Base-by-base conservation (phyloP, 2,329 filamentous ascomycete genomes). In the Penicillium sp. region DNA sequence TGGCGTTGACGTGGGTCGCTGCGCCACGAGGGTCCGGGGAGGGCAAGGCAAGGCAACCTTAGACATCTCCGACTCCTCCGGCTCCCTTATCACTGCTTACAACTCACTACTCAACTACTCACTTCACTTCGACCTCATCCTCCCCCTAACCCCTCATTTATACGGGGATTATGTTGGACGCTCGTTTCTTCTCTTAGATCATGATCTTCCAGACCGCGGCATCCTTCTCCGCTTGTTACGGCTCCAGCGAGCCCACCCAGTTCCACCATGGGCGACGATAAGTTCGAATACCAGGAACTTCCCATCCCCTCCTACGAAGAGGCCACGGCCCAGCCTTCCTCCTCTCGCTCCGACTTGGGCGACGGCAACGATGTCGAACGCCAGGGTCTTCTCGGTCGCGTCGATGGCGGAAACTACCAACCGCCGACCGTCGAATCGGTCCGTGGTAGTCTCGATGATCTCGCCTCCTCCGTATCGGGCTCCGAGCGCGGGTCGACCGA, bases 231-330 rank as follows among this genome's bases (percentile, higher is more conserved):
- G 62, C 57, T 61, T 66, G 50, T 58, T 57, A 63, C 60, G 56
- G 68, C 69, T 71, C 67, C 51, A 57, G 57, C 54, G 65, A 68
- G 69, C 64, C 60, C 56, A 55, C 62, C 57, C 60, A 55, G 58
- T 58, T 57, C 58, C 64, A 65, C 64, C 61, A 76, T 76, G 74
- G 67, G 68, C 64, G 80, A 81, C 70, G 76, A 82, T 70, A 84
- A 84, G 65, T 72, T 72, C 61, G 76, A 76, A 54, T 85, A 85
- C 71, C 81, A 83, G 65, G 74, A 80, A 57, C 79, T 87, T 42
- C 87, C 89, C 29, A 93, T 94, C 68, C 90, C 89, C 28, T 85
- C 85, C 42, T 94, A 94, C 73, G 89, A 93, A 71, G 89, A 95
- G 76, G 89, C 90, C 58, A 63, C 57, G 42, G 61, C 54, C 7